These are phyloP conservation scores for Linnemannia hyalina DNA, from an alignment of 192 early-diverging fungal species.

Conservation along the genomic window DNA sequence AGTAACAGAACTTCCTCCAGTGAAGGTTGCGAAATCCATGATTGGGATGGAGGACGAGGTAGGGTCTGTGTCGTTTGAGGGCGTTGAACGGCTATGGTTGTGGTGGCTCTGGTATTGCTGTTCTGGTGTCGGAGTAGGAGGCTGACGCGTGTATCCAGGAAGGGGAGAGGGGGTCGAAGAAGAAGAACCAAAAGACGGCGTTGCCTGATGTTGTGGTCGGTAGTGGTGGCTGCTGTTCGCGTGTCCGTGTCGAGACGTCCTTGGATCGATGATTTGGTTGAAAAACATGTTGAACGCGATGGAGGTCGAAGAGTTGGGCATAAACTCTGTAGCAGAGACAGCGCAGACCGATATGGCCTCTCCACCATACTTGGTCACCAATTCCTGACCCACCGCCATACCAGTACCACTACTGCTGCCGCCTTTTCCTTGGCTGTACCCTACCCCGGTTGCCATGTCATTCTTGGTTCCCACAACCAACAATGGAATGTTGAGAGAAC, in stretches of 20 bases:
- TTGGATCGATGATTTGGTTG: conserved; percentile 27
- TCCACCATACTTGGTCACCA: conserved; percentile 39
- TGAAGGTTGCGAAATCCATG: conserved; percentile 52
- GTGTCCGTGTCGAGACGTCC: not conserved
- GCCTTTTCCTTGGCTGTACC: not conserved
- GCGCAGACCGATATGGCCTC: conserved; percentile 41
- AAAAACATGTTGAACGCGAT: conserved; percentile 55
- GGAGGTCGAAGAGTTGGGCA: conserved; percentile 38
- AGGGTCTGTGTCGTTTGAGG: not conserved
- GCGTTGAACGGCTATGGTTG: not conserved
- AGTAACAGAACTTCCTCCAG: conserved; percentile 8
- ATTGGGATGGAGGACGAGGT: conserved; percentile 28
- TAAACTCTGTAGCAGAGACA: conserved; percentile 36
- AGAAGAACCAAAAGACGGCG: not conserved
- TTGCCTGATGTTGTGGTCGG: conserved; percentile 6
- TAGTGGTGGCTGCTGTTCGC: not conserved
- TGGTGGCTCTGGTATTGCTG: not conserved
- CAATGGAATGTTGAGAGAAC: conserved; percentile 18
- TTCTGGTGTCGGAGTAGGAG: conserved; percentile 24
- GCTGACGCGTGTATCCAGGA: not conserved
- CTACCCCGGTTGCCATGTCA: conserved; percentile 15
- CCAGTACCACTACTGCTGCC: not conserved
- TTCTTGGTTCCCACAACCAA: conserved; percentile 47
- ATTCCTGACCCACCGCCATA: not conserved
- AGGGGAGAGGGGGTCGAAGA: not conserved